These are phyloP conservation scores for Boletellus dicymbophilus DNA, from an alignment of 1,284 basidiomycete genomes.

Conservation along the genomic window DNA sequence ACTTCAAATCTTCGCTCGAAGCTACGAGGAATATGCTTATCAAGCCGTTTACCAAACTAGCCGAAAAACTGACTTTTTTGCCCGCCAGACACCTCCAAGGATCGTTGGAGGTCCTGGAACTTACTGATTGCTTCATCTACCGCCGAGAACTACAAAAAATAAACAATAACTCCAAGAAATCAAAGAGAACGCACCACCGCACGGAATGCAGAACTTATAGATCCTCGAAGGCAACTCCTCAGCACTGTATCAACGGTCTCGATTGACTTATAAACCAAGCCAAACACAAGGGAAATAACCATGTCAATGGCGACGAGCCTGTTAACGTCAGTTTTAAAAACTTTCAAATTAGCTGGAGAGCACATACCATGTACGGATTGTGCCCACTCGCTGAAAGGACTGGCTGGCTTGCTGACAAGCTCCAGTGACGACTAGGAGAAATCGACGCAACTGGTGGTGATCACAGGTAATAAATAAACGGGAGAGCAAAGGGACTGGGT, in stretches of 20 bases:
- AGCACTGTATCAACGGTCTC: not conserved
- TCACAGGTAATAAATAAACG: too few species aligned
- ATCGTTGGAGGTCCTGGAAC: not conserved
- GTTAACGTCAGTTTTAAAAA: too few species aligned
- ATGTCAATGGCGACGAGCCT: not conserved
- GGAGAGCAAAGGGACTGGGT: too few species aligned
- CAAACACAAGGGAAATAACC: not conserved
- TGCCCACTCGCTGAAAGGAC: not conserved
- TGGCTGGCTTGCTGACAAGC: not conserved
- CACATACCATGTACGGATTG: not conserved
- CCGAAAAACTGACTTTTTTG: not conserved
- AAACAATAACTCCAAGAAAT: too few species aligned
- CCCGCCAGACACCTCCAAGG: not conserved
- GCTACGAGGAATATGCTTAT: not conserved
- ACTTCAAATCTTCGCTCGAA: not conserved
- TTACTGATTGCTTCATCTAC: not conserved
- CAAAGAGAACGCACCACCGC: not conserved
- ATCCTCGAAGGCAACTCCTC: not conserved
- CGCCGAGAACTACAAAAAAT: not conserved
- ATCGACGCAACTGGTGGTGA: not conserved
- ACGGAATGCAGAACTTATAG: not conserved
- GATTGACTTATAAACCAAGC: not conserved
- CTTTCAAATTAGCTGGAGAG: too few species aligned
- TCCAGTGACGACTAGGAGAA: not conserved
- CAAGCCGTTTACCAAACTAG: not conserved